Base-by-base conservation (phyloP, 2,329 filamentous ascomycete species). In the Metarhizium guizhouense region DNA sequence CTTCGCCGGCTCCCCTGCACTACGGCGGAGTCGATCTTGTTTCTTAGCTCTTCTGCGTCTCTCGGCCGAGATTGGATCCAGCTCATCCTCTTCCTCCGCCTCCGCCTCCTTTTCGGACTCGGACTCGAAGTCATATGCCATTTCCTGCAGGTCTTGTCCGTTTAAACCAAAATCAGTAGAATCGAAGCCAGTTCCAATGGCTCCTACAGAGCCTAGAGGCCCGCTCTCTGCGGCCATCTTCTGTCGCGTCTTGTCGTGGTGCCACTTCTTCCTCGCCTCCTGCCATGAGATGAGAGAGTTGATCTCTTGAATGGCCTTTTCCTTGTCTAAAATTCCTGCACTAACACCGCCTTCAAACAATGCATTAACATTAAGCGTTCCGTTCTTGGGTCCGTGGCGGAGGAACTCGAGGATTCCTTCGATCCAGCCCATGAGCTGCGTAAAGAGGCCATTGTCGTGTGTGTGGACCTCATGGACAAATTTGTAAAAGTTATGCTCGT, bases 391-490 rank as follows among this genome's bases (percentile, higher is more conserved):
- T 0, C 94, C 94, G 60, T 91, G 86, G 49, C 93, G 84, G 36
- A 99, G 76, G 72, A 97, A 99, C 59, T 94, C 89, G 6, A 99
- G 81, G 57, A 99, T 97, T 40, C 87, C 88, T 73, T 99, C 94
- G 49, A 97, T 86, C 94, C 94, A 97, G 30, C 85, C 85, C 94
- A 99, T 99, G 53, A 99, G 81, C 64, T 95, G 89, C 40, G 91
- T 92, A 64, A 99, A 99, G 1, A 99, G 82, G 0, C 94, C 94
- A 60, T 99, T 95, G 69, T 99, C 94, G 65, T 99, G 93, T 6
- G 89, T 85, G 67, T 99, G 94, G 1, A 99, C 93, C 72, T 99
- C 94, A 70, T 99, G 94, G 3, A 99, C 88, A 69, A 99, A 99
- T 70, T 96, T 97, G 80, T 97, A 99, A 68, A 99, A 93, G 72